These are phyloP conservation scores for Rhizomucor pusillus DNA, from an alignment of 371 early-diverging fungal genomes.

Conservation along the genomic window DNA sequence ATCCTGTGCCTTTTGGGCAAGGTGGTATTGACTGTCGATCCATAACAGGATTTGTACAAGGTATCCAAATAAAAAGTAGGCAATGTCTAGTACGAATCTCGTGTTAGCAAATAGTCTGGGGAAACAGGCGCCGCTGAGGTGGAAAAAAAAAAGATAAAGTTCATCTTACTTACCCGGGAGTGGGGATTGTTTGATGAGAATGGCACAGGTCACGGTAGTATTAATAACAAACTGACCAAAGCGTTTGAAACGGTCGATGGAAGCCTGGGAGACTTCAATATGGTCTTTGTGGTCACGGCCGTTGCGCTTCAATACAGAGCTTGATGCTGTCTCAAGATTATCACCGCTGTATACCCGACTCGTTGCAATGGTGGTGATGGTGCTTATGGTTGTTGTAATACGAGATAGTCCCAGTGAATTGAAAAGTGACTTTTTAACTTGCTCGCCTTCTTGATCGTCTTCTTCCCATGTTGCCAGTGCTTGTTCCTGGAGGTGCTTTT, in stretches of 20 bases:
- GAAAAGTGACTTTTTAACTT: constrained; percentile 6
- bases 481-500: constrained; percentile 10
- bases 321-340: constrained; percentile 1
- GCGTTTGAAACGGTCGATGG: constrained; percentile 17
- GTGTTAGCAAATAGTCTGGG: background rate
- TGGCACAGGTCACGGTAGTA: constrained; percentile 21
- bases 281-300: background rate
- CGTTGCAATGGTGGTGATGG: constrained; percentile 14
- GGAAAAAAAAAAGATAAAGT: constrained; percentile 2
- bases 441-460: constrained; percentile 6
- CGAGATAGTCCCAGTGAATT: constrained; percentile 10
- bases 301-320: background rate
- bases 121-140: background rate
- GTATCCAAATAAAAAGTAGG: constrained; percentile 37
- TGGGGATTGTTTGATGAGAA: constrained; percentile 25
- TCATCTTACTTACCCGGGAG: constrained; percentile 16
- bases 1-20: constrained; percentile 52
- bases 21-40: constrained; percentile 50
- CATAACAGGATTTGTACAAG: constrained; percentile 43
- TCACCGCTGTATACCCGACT: constrained; percentile 5
- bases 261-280: constrained; percentile 5
- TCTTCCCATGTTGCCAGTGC: constrained; percentile 1
- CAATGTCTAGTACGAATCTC: constrained; percentile 14
- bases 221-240: constrained; percentile 24
- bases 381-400: constrained; percentile 8